These are phyloP conservation scores for Sonneratia alba DNA, from an alignment of 345 rosid genomes.

Conservation along the genomic window DNA sequence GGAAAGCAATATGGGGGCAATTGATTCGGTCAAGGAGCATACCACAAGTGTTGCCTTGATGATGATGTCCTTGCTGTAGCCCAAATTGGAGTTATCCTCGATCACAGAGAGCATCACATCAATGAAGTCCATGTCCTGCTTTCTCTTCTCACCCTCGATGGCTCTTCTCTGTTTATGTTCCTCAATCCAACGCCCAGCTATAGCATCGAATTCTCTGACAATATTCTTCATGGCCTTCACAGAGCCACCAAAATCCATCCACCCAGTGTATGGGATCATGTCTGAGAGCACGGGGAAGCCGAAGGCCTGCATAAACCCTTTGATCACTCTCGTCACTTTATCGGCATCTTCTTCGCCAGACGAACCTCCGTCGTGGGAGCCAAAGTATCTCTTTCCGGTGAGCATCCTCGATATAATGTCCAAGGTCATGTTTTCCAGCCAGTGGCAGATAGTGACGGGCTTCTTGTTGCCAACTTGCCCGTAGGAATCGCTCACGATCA, in stretches of 20 bases:
- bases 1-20: no score
- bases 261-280: constrained; percentile 24
- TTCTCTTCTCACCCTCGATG: not conserved
- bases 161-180: constrained; percentile 17
- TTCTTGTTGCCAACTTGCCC: no score
- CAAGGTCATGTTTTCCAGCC: constrained; percentile 19
- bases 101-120: constrained; percentile 19
- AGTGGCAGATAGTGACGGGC: not conserved
- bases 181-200: constrained; percentile 15
- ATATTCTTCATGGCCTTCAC: constrained; percentile 25
- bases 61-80: constrained; percentile 27
- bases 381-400: constrained; percentile 14
- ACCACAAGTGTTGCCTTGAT: constrained; percentile 62
- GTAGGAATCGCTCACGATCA: constrained; percentile 15
- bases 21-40: not conserved
- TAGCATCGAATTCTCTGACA: constrained; percentile 14
- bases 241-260: constrained; percentile 26
- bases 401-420: constrained; percentile 20
- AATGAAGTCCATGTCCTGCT: constrained; percentile 20
- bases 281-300: constrained; percentile 14
- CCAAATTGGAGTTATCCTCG: constrained; percentile 25
- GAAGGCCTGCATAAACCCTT: constrained; percentile 19
- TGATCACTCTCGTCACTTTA: constrained; percentile 8
- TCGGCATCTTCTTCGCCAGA: not conserved
- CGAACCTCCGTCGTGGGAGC: not conserved